Conservation (phyloP, 2,329 filamentous ascomycete species). For the Apiospora arundinis region DNA sequence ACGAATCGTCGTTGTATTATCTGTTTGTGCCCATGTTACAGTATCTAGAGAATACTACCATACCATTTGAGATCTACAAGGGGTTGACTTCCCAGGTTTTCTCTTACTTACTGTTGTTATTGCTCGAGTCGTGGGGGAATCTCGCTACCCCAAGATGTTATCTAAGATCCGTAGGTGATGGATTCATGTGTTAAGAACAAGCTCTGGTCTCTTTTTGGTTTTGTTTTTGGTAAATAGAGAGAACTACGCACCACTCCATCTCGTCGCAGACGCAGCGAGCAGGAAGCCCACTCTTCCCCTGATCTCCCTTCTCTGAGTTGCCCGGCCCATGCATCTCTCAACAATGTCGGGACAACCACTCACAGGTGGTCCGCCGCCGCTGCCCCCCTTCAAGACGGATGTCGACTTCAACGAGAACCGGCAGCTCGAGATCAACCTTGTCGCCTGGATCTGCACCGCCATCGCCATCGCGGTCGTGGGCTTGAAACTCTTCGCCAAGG, state of each 20-base stretch:
- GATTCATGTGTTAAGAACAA: not conserved
- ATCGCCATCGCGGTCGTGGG: constrained; percentile 31
- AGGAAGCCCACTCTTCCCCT: not conserved
- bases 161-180: not conserved
- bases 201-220: not conserved
- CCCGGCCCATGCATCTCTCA: not conserved
- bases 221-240: too few relatives aligned
- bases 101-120: too few relatives aligned
- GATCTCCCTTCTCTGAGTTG: not conserved
- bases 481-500: constrained; percentile 34
- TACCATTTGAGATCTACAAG: not conserved
- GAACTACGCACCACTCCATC: not conserved
- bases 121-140: not conserved
- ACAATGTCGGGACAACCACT: not conserved
- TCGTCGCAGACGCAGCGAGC: not conserved
- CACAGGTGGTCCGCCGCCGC: not conserved
- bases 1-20: not conserved
- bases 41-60: not conserved
- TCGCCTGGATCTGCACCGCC: constrained; percentile 36
- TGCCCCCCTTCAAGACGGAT: constrained; percentile 21
- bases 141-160: too few relatives aligned
- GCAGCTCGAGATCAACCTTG: constrained; percentile 29
- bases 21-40: not conserved
- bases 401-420: constrained; percentile 33
- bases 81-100: not conserved